Percentiles rank a stretch among this genome's conserved stretches.
Conservation (phyloP, 2,329 filamentous ascomycete genomes). For the Monilinia aucupariae region DNA sequence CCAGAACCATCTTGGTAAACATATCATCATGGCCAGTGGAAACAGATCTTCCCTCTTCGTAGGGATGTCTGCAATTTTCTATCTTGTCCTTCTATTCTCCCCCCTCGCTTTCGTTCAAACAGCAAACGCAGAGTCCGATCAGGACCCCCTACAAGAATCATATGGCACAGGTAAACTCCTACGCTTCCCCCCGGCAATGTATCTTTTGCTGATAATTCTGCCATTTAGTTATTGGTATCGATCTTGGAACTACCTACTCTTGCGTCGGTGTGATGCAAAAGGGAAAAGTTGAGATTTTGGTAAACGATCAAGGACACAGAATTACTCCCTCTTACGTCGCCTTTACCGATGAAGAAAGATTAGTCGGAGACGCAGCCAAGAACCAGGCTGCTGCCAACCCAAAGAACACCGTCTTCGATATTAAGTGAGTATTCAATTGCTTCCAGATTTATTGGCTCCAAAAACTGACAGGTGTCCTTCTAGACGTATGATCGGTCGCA, state of each 20-base stretch:
- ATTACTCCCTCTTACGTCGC: constrained; percentile 94
- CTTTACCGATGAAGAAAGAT: constrained; percentile 92
- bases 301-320: constrained; percentile 95
- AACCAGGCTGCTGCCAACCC: constrained; percentile 61
- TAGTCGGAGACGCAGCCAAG: constrained; percentile 96
- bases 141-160: constrained; percentile 59
- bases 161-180: constrained; percentile 61
- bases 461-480: constrained; percentile 33
- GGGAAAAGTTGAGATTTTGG: constrained; percentile 90
- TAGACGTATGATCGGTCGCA: constrained; percentile 80
- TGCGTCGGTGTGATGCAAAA: constrained; percentile 96
- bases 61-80: constrained; percentile 84
- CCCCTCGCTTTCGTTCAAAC: constrained; percentile 79
- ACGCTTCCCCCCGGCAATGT: neutral
- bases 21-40: constrained; percentile 50
- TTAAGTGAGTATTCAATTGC: constrained; percentile 57
- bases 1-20: constrained; percentile 21
- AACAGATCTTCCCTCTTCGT: constrained; percentile 66
- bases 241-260: constrained; percentile 83
- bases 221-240: constrained; percentile 76
- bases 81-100: constrained; percentile 83
- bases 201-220: constrained; percentile 19
- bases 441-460: constrained; percentile 15
- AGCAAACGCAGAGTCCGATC: constrained; percentile 65
- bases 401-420: constrained; percentile 20